Base-by-base conservation (phyloP, 352 stramenopile genomes). In the Phytopythium kandeliae region DNA sequence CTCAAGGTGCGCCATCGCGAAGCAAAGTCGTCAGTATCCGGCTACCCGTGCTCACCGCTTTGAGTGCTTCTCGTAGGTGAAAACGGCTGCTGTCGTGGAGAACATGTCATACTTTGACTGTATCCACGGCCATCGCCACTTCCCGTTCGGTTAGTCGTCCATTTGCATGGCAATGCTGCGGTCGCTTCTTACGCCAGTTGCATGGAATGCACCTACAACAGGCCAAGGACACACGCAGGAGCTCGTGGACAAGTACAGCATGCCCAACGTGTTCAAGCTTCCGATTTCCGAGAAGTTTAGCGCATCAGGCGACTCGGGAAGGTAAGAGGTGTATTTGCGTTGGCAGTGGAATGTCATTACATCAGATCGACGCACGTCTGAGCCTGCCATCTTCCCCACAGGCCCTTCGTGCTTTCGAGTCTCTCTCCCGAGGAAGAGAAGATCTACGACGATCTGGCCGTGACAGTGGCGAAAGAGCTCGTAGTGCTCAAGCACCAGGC, bases 81-180 rank as follows among this genome's bases (percentile, higher is more conserved):
- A 95, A 48, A 98, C 92, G 9, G 69, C 97, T 7, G 96, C 96
- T 13, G 85, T 99, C 13, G 97, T 99, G 6, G 96, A 99, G 60
- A 99, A 99, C 70, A 99, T 99, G 97, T 89, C 96, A 19, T 99
- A 98, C 56, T 98, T 96, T 53, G 84, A 96, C 54, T 96, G 89
- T 57, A 84, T 72, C 10, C 82, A 92, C 54, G 84, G 79, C 22
- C 69, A 95, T 49, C 78, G 81, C 10, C 86, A 96, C 53, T 96
- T 88, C 31, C 85, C 85, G 13, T 95, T 95, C 44, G 85, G 85
- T 92, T 47, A 37, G 57, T 31, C 10, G 4, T 2, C 25, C 45
- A 34, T 3, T 13, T 15, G 31, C 35, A 22, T 26, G 50, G 28
- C 24, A 19, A 33, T 24, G 4, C 21, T 16, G 15, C 51, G 15